A percentile compares a stretch with the other conserved stretches of the same genome.
These are phyloP conservation scores for Cucurbitaria berberidis DNA, from an alignment of 2,329 filamentous ascomycete genomes.

Conservation along the genomic window DNA sequence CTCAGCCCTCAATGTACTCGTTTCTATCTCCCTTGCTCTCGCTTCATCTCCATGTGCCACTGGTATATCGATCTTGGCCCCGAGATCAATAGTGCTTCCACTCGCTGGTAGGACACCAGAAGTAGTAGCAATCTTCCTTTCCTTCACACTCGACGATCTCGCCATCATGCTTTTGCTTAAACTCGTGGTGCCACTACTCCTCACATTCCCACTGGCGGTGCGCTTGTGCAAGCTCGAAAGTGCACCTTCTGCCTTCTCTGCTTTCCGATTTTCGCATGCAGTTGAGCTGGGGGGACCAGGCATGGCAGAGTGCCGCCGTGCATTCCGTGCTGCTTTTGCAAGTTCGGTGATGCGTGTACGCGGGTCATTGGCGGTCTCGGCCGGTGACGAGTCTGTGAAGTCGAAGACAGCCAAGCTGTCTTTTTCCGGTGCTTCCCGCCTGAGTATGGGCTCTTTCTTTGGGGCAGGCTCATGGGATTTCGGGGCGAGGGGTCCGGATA, in stretches of 20 bases:
- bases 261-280: conserved; percentile 12
- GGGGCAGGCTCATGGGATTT: conserved; percentile 4
- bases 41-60: conserved; percentile 7
- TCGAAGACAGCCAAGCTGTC: conserved; percentile 48
- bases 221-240: conserved; percentile 34
- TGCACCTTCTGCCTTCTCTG: conserved; percentile 20
- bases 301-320: conserved; percentile 44
- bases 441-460: conserved; percentile 9
- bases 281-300: conserved; percentile 19
- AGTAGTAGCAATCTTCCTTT: conserved; percentile 14
- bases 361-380: conserved; percentile 18
- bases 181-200: conserved; percentile 21
- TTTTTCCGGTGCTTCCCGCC: conserved; percentile 23
- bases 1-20: conserved; percentile 39
- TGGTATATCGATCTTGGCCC: conserved; percentile 13
- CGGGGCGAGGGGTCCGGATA: conserved; percentile 3
- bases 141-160: conserved; percentile 18
- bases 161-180: conserved; percentile 26
- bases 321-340: conserved; percentile 35
- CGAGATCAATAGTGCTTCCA: conserved; percentile 18
- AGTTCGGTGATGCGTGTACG: conserved; percentile 35
- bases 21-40: conserved; percentile 15
- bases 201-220: conserved; percentile 32
- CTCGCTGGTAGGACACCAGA: conserved; percentile 8
- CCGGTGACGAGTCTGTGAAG: conserved; percentile 45